A percentile compares a stretch with the other conserved stretches of the same genome.
Conservation (phyloP, 306 rosid genomes). For the Vigna reflexopilosa region DNA sequence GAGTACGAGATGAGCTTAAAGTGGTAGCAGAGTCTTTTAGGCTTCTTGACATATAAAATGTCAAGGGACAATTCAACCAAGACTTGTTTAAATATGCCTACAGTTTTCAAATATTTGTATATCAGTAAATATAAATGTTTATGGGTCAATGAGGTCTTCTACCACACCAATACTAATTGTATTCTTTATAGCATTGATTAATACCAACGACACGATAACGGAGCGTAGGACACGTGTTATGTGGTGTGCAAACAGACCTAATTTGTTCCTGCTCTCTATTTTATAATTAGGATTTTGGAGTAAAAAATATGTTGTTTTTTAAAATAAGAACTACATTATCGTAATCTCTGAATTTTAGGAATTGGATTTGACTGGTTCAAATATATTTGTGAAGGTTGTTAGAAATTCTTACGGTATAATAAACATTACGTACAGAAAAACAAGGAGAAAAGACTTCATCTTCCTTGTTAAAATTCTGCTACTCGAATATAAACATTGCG, state of each 20-base stretch:
- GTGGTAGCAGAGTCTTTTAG: slow-evolving; percentile 95
- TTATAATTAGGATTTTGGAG: background rate
- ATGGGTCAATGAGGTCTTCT: slow-evolving; percentile 11
- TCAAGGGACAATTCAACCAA: background rate
- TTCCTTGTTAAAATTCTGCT: no score
- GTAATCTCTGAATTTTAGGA: no score
- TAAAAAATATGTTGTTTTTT: no score
- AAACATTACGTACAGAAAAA: no score
- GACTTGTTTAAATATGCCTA: slow-evolving; percentile 9
- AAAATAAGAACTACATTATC: no score
- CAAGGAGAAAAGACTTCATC: no score
- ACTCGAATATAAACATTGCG: no score
- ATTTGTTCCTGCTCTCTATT: background rate
- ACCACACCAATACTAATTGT: background rate
- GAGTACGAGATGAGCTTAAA: slow-evolving; percentile 74
- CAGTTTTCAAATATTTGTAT: slow-evolving; percentile 24
- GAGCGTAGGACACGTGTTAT: background rate
- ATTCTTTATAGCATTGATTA: background rate
- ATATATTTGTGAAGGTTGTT: no score
- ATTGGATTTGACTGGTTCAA: no score
- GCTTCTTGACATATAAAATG: slow-evolving; percentile 71
- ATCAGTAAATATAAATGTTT: slow-evolving; percentile 14
- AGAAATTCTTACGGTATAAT: no score
- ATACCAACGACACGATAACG: background rate
- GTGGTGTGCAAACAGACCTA: background rate